Base-by-base conservation (phyloP, 177 flowering plant species). In the Tripterygium wilfordii region DNA sequence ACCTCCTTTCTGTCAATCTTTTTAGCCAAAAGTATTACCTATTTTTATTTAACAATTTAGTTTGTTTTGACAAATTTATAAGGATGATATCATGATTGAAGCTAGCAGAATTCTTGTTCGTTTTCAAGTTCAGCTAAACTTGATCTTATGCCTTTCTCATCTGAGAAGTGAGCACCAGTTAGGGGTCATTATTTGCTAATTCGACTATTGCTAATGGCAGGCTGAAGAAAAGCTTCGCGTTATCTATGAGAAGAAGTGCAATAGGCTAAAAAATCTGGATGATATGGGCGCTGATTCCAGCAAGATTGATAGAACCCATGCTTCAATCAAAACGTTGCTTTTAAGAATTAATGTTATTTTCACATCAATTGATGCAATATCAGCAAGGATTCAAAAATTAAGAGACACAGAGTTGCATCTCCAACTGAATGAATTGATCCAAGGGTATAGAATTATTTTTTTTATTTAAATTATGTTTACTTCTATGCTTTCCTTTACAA, bases 341-440 rank as follows among this genome's bases (percentile, higher is more conserved):
- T 69, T 90, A 22, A 91, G 74, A 60, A 71, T 85, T 15, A 63
- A 76, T 53, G 69, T 91, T 29, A 33, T 75, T 42, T 51, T 85
- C 25, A 64, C 47, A 70, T 57, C 79, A 19, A 71, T 88, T 54
- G 90, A 79, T 37, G 60, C 72, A 4, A 74, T 85, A 45, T 74
- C 95, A 56, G 61, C 49, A 49, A 73, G 80, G 44, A 81, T 91
- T 60, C 80, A 88, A 60, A 79, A 69, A 63, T 58, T 91, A 53
- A 76, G 96, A 61, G 96, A 91, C 64, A 81, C 79, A 49, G 88
- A 83, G 52, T 48, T 91, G 80, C 79, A 69, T 48, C 83, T 88
- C 41, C 92, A 77, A 59, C 53, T 91, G 35, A 68, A 64, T 36
- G 76, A 76, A 42, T 64, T 91, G 51, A 80, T 91, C 62, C 58